These are phyloP conservation scores for Huntiella moniliformis DNA, from an alignment of 2,329 filamentous ascomycete genomes.

Conservation along the genomic window DNA sequence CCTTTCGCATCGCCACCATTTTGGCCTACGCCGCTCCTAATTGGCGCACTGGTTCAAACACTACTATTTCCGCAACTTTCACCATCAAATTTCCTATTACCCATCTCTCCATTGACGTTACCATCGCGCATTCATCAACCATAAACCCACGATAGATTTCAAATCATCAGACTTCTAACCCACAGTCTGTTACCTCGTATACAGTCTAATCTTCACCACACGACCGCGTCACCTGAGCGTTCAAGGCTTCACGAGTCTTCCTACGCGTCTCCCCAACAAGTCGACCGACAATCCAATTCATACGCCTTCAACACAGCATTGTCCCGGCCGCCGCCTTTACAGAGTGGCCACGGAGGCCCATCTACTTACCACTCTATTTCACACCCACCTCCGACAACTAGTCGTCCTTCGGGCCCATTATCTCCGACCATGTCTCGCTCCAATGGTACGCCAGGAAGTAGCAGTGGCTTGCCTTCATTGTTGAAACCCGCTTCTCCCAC, in stretches of 20 bases:
- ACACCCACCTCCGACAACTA: not conserved
- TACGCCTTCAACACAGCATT: slow-evolving; percentile 23
- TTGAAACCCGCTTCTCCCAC: slow-evolving; percentile 12
- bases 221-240: slow-evolving; percentile 2
- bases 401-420: slow-evolving; percentile 20
- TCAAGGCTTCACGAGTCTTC: slow-evolving; percentile 17
- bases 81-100: no score
- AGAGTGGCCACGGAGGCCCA: slow-evolving; percentile 8
- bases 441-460: slow-evolving; percentile 4
- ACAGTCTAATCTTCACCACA: no score
- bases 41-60: no score
- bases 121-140: no score
- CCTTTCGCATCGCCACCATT: no score
- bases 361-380: not conserved
- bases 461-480: slow-evolving; percentile 11
- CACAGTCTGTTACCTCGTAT: no score
- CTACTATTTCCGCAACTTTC: no score
- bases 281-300: slow-evolving; percentile 24
- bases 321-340: slow-evolving; percentile 18
- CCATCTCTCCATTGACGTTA: no score
- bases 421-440: slow-evolving; percentile 23
- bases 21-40: no score
- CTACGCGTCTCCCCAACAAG: slow-evolving; percentile 29
- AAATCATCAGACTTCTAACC: no score
- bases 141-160: no score